These are phyloP conservation scores for Mortierella sp. DNA, from an alignment of 371 early-diverging fungal genomes.

Conservation along the genomic window DNA sequence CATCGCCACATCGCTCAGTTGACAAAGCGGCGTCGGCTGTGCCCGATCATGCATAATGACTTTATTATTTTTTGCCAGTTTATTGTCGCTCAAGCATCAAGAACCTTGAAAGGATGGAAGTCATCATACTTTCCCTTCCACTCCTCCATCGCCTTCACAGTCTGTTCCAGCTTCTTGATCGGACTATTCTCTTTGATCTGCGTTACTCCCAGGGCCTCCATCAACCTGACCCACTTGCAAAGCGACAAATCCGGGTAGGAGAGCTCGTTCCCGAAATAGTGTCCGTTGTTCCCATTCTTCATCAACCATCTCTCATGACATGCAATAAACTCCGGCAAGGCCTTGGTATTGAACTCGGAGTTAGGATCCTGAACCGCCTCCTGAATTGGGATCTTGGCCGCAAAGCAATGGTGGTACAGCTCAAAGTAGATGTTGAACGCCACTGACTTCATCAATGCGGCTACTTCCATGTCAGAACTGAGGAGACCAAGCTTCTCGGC, in stretches of 20 bases:
- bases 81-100: conserved; percentile 14
- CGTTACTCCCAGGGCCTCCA: conserved; percentile 13
- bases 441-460: conserved; percentile 26
- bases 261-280: conserved; percentile 31
- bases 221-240: conserved; percentile 27
- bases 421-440: conserved; percentile 40
- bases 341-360: conserved; percentile 22
- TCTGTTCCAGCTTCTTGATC: conserved; percentile 14
- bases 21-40: not conserved
- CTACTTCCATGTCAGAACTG: conserved; percentile 17
- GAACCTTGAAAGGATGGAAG: conserved; percentile 20
- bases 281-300: conserved; percentile 48
- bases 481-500: conserved; percentile 46
- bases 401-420: conserved; percentile 20
- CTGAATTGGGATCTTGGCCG: conserved; percentile 13
- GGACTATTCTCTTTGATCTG: conserved; percentile 21
- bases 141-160: conserved; percentile 9
- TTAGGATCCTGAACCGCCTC: conserved; percentile 10
- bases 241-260: conserved; percentile 31
- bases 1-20: no score
- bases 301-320: conserved; percentile 33
- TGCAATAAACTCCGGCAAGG: conserved; percentile 21
- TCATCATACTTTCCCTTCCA: conserved; percentile 35
- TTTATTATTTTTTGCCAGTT: no score
- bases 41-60: not conserved